Evolutionary conservation across 805 yeast genomes (phyloP).

Genomic region (Torulaspora microellipsoides): DNA sequence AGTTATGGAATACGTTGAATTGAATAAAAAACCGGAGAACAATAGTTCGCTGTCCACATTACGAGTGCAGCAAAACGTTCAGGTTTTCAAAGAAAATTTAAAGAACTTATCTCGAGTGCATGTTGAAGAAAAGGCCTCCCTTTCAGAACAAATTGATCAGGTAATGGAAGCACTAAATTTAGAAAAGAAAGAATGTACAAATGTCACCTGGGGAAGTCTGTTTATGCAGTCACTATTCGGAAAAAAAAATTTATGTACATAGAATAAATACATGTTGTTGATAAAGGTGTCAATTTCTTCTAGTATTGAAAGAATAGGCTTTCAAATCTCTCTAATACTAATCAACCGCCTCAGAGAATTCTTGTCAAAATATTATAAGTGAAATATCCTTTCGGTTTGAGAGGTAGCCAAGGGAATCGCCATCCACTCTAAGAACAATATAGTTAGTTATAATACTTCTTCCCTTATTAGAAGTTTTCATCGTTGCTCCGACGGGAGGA

Average conservation of each 20-base stretch:
- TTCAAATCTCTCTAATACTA: no score
- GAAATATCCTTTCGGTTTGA: no score
- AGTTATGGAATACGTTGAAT: neutral
- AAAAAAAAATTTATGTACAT: constrained; percentile 34
- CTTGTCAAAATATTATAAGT: no score
- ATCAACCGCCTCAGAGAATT: no score
- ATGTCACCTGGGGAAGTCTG: constrained; percentile 49
- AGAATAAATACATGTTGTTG: neutral
- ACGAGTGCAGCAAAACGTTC: neutral
- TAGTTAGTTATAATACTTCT: no score
- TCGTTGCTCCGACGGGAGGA: neutral
- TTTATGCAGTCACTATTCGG: constrained; percentile 50
- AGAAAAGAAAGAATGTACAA: constrained; percentile 37
- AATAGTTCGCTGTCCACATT: neutral
- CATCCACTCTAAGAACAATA: no score
- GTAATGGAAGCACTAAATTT: constrained; percentile 1
- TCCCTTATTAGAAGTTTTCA: no score
- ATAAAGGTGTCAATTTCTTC: no score
- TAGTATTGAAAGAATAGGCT: no score
- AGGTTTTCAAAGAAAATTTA: constrained; percentile 1
- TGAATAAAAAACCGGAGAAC: neutral
- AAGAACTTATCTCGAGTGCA: constrained; percentile 5
- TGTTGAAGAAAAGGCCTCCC: constrained; percentile 3
- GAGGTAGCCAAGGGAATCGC: no score
- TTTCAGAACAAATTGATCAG: constrained; percentile 9